Conservation (phyloP, 495 filamentous ascomycete genomes). For the Staphylotrichum longicolle region DNA sequence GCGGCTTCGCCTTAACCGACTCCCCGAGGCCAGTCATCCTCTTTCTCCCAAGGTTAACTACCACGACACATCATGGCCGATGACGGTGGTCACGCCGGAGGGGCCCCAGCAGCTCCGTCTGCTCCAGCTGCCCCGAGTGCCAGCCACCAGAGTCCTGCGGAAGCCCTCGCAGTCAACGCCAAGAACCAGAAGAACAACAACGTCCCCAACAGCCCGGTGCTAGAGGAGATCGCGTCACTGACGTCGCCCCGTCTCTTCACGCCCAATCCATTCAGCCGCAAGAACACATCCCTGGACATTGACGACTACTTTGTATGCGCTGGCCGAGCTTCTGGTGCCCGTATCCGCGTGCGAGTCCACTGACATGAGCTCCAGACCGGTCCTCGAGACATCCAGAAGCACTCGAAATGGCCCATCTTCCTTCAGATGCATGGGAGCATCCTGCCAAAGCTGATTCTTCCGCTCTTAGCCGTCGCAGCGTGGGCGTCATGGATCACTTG, state of each 20-base stretch:
- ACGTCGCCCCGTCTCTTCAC: slow-evolving; percentile 37
- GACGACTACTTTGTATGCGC: slow-evolving; percentile 56
- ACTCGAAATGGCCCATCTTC: slow-evolving; percentile 81
- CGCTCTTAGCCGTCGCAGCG: slow-evolving; percentile 60
- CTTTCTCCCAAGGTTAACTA: background rate
- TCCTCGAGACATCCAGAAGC: slow-evolving; percentile 67
- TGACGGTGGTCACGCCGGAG: slow-evolving; percentile 9
- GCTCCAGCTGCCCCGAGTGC: slow-evolving; percentile 5
- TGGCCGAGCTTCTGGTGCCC: background rate
- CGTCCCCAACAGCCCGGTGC: slow-evolving; percentile 5
- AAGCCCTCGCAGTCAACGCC: background rate
- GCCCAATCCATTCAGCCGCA: slow-evolving; percentile 47
- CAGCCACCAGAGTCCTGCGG: background rate
- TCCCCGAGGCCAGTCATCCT: background rate
- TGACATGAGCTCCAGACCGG: slow-evolving; percentile 41
- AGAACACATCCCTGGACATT: slow-evolving; percentile 45
- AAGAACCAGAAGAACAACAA: slow-evolving; percentile 13
- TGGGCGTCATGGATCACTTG: slow-evolving; percentile 71
- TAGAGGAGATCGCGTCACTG: slow-evolving; percentile 31
- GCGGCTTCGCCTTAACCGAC: too few species aligned
- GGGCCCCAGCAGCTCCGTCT: background rate
- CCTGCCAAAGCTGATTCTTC: slow-evolving; percentile 75
- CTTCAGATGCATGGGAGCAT: slow-evolving; percentile 79
- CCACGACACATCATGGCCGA: slow-evolving; percentile 14
- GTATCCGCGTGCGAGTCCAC: background rate